These are phyloP conservation scores for Eurotiales sp. DNA, from an alignment of 2,329 filamentous ascomycete species.

Conservation along the genomic window DNA sequence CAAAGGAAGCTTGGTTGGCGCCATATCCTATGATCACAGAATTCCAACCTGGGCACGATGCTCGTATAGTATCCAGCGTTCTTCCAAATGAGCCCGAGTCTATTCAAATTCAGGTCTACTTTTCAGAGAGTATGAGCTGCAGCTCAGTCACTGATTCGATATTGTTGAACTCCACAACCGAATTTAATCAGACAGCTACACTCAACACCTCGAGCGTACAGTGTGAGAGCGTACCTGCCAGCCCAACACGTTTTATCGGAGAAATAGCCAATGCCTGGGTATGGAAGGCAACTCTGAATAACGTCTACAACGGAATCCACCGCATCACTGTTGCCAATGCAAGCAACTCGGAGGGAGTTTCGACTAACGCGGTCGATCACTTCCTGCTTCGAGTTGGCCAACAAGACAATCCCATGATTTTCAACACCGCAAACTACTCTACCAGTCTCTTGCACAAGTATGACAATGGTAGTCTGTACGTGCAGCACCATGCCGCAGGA, in stretches of 20 bases:
- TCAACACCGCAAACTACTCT: constrained; percentile 59
- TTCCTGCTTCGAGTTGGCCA: constrained; percentile 61
- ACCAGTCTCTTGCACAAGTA: constrained; percentile 48
- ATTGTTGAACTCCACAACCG: constrained; percentile 52
- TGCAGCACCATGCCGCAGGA: constrained; percentile 59
- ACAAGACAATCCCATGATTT: constrained; percentile 57
- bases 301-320: constrained; percentile 60
- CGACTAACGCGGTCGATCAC: constrained; percentile 54
- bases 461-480: constrained; percentile 41
- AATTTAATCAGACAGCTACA: constrained; percentile 40
- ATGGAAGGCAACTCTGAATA: constrained; percentile 50
- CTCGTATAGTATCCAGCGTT: constrained; percentile 50
- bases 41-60: constrained; percentile 60
- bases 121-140: constrained; percentile 61
- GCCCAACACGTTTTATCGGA: constrained; percentile 42
- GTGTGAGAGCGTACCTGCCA: constrained; percentile 42
- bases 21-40: constrained; percentile 58
- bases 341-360: constrained; percentile 38
- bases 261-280: constrained; percentile 54
- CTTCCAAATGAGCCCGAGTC: constrained; percentile 38
- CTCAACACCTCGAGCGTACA: constrained; percentile 44
- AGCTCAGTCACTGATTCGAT: constrained; percentile 50
- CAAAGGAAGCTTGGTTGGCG: constrained; percentile 45
- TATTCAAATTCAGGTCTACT: constrained; percentile 53
- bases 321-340: constrained; percentile 55